phyloP scores from a whole-genome alignment of 1,139 yeast genomes.

The Nakaseomyces bracarensis region DNA sequence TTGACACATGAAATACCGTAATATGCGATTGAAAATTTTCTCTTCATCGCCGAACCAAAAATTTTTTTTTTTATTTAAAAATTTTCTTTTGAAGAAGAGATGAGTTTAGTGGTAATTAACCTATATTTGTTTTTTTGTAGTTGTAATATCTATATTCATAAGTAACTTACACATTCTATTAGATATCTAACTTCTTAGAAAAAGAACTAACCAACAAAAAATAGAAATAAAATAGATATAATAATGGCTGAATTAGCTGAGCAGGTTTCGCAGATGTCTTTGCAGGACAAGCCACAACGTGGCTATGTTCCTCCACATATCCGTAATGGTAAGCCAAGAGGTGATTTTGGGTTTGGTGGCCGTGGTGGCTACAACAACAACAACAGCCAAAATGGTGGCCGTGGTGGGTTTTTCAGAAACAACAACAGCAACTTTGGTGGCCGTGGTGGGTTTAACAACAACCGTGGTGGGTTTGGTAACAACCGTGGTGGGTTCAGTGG shows the following conservation, averaged over 20 bases:
- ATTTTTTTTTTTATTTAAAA: too few relatives aligned
- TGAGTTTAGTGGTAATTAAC: too few relatives aligned
- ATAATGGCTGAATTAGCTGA: slow-evolving; percentile 39
- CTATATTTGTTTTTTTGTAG: too few relatives aligned
- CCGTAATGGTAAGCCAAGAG: slow-evolving; percentile 28
- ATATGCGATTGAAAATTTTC: too few relatives aligned
- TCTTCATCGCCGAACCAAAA: too few relatives aligned
- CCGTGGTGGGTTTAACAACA: slow-evolving; percentile 19
- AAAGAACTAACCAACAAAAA: not conserved
- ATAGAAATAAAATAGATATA: not conserved
- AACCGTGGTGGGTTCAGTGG: slow-evolving; percentile 34
- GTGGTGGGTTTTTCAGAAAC: slow-evolving; percentile 22
- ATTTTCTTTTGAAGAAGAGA: too few relatives aligned
- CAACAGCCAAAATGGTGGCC: too few relatives aligned
- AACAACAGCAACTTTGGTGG: slow-evolving; percentile 19
- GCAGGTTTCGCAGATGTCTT: slow-evolving; percentile 28
- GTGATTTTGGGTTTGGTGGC: slow-evolving; percentile 8
- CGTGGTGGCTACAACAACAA: slow-evolving; percentile 19
- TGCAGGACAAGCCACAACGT: slow-evolving; percentile 14
- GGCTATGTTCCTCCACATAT: slow-evolving; percentile 67
- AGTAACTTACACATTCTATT: too few relatives aligned
- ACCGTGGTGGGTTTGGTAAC: slow-evolving; percentile 19
- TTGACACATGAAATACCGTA: too few relatives aligned
- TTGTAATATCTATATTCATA: too few relatives aligned
- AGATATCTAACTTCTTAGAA: not conserved